Base-by-base conservation (phyloP, 148 eudicot species). In the Amaranthus cruentus region DNA sequence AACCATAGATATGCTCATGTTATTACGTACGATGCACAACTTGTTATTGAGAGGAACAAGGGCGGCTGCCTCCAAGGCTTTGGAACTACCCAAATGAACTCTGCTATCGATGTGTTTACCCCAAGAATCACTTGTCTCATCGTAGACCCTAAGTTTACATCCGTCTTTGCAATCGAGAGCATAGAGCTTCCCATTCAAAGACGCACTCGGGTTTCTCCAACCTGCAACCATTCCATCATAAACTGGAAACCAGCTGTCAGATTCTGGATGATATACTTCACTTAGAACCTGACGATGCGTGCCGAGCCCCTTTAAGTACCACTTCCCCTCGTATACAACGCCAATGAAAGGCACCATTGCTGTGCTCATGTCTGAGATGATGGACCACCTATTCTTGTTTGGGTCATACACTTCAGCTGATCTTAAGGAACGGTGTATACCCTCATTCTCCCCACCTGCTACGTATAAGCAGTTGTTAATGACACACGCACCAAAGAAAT, bases 321-420 rank as follows among this genome's bases (percentile, higher is more conserved):
- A 93, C 82, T 90, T 93, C 0, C 96, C 98, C 42, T 86, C 89
- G 42, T 90, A 90, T 49, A 93, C 96, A 42, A 93, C 93, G 48
- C 96, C 96, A 47, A 90, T 90, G 76, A 90, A 87, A 0, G 98
- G 98, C 47, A 90, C 91, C 94, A 91, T 91, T 43, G 89, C 85
- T 0, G 97, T 91, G 75, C 97, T 89, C 97, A 91, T 91, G 66
- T 90, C 98, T 5, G 93, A 80, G 55, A 93, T 88, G 65, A 93
- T 81, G 21, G 88, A 83, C 98, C 98, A 93, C 53, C 92, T 62
- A 54, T 89, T 90, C 78, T 87, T 90, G 77, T 84, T 87, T 3
- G 96, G 98, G 79, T 93, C 98, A 58, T 86, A 93, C 38, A 90
- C 92, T 79, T 93, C 98, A 1, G 93, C 98, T 6, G 98, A 93